Evolutionary conservation across 495 filamentous ascomycete species (phyloP).

Genomic region (Cercophora samala): DNA sequence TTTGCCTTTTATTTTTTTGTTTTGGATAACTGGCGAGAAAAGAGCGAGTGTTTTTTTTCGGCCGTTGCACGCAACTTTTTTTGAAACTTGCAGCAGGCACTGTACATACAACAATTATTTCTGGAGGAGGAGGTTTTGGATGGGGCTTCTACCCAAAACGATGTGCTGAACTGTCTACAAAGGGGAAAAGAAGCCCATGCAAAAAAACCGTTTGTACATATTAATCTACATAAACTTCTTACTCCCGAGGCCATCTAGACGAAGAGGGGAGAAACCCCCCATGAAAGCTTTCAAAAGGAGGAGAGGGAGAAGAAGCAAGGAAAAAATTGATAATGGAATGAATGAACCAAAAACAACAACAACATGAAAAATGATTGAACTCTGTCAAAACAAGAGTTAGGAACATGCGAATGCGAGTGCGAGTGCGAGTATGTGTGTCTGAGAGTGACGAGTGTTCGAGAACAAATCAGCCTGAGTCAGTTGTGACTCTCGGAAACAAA

Average conservation of each 20-base stretch:
- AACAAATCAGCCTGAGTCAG: background rate
- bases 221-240: background rate
- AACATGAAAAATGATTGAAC: no score
- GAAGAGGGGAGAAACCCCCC: no score
- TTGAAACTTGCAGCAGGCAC: constrained; percentile 16
- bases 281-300: background rate
- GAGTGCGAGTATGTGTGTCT: no score
- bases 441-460: background rate
- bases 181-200: background rate
- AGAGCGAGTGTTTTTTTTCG: constrained; percentile 3
- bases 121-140: background rate
- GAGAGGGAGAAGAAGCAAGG: background rate
- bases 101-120: constrained; percentile 20
- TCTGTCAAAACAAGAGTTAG: background rate
- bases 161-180: background rate
- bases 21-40: constrained; percentile 5
- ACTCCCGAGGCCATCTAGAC: background rate
- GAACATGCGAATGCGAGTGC: background rate
- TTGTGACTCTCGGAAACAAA: background rate
- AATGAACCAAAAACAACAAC: background rate
- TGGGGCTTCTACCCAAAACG: no score
- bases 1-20: background rate
- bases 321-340: background rate
- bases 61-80: background rate
- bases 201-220: background rate